phyloP scores from a whole-genome alignment of 2,329 filamentous ascomycete genomes.

The Metarhizium guizhouense region DNA sequence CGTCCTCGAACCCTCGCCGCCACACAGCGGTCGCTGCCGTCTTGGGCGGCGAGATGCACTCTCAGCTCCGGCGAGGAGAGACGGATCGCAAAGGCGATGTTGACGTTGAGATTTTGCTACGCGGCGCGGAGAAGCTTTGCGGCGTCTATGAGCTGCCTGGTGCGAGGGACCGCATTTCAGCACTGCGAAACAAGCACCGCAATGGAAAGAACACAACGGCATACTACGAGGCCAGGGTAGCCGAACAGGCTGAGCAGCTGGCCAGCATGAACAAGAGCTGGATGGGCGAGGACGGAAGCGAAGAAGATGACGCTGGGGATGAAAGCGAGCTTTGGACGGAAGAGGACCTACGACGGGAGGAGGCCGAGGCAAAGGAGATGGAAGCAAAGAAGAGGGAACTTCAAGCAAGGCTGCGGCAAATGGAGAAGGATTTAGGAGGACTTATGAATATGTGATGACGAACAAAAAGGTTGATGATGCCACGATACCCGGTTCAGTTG shows the following conservation, averaged over 20 bases:
- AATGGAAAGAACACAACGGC: slow-evolving; percentile 65
- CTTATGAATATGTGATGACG: slow-evolving; percentile 40
- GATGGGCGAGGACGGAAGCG: slow-evolving; percentile 45
- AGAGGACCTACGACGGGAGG: slow-evolving; percentile 59
- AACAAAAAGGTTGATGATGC: slow-evolving; percentile 9
- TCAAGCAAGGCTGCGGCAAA: slow-evolving; percentile 40
- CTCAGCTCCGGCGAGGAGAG: slow-evolving; percentile 58
- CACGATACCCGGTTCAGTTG: not conserved
- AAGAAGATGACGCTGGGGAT: slow-evolving; percentile 39
- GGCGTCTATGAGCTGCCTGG: slow-evolving; percentile 78
- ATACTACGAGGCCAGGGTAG: slow-evolving; percentile 73
- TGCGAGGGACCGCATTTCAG: slow-evolving; percentile 65
- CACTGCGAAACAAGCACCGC: slow-evolving; percentile 61
- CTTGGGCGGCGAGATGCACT: slow-evolving; percentile 77
- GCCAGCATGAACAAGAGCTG: slow-evolving; percentile 62
- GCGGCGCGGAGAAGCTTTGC: slow-evolving; percentile 83
- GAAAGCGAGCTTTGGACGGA: slow-evolving; percentile 48
- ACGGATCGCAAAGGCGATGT: slow-evolving; percentile 54
- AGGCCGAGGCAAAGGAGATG: slow-evolving; percentile 53
- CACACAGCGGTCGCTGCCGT: slow-evolving; percentile 87
- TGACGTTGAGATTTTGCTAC: slow-evolving; percentile 76
- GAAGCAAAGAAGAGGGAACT: slow-evolving; percentile 48
- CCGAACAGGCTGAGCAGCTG: slow-evolving; percentile 65
- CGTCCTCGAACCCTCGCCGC: slow-evolving; percentile 46
- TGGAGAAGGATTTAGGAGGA: slow-evolving; percentile 48